phyloP scores from a whole-genome alignment of 805 yeast genomes.

The Saccharomyces jurei region DNA sequence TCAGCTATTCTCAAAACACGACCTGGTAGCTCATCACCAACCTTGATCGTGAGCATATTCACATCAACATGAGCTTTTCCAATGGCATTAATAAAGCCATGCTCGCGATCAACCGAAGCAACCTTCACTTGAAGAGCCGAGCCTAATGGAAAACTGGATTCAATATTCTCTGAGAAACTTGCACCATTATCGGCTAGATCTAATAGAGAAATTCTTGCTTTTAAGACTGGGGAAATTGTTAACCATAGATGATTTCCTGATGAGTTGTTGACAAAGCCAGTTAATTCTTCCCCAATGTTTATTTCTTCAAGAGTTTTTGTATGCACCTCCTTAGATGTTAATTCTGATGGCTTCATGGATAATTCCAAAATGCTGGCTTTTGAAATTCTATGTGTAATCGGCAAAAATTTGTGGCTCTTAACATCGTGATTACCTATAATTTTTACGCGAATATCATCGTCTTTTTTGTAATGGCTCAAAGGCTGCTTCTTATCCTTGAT shows the following conservation, averaged over 20 bases:
- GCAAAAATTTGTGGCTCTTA: constrained; percentile 56
- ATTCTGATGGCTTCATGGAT: constrained; percentile 41
- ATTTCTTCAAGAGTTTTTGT: constrained; percentile 37
- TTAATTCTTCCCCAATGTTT: constrained; percentile 41
- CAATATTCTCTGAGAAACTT: constrained; percentile 41
- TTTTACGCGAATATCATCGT: constrained; percentile 50
- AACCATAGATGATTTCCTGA: constrained; percentile 58
- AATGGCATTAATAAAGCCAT: constrained; percentile 41
- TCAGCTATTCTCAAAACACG: constrained; percentile 52
- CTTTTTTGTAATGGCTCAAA: constrained; percentile 48
- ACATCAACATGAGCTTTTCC: constrained; percentile 40
- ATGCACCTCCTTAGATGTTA: constrained; percentile 18
- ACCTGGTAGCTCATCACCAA: constrained; percentile 53
- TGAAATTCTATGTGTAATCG: constrained; percentile 51
- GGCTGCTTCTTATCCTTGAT: constrained; percentile 55
- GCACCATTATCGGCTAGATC: constrained; percentile 50
- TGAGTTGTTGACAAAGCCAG: constrained; percentile 60
- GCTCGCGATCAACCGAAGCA: constrained; percentile 44
- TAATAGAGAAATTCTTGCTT: constrained; percentile 58
- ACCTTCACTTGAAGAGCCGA: constrained; percentile 56
- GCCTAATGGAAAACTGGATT: constrained; percentile 62
- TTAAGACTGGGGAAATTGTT: constrained; percentile 56
- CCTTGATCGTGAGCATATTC: constrained; percentile 40
- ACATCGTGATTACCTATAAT: constrained; percentile 74
- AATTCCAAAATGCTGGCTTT: constrained; percentile 58